phyloP scores from a whole-genome alignment of 2,329 filamentous ascomycete genomes.

The Colletotrichum cordylinicola region DNA sequence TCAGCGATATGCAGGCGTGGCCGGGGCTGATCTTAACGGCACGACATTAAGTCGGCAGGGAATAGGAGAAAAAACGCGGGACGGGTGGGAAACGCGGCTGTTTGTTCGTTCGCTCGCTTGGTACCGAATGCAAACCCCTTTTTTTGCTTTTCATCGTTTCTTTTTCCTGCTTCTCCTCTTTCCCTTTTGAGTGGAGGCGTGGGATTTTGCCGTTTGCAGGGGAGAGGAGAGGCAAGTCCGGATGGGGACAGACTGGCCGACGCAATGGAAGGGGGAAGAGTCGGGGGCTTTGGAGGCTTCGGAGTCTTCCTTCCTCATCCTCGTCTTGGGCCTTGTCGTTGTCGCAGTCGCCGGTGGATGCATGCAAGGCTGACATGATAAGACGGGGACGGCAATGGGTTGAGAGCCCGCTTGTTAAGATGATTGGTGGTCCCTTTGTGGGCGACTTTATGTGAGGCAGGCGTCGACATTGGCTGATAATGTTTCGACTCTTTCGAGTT shows the following conservation, averaged over 20 bases:
- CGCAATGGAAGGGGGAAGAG: background rate
- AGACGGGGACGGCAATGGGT: background rate
- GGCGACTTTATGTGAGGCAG: background rate
- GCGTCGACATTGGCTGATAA: background rate
- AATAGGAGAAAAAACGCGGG: background rate
- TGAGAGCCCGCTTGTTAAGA: background rate
- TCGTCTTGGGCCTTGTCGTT: background rate
- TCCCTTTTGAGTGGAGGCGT: background rate
- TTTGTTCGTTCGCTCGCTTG: background rate
- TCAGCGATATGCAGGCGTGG: background rate
- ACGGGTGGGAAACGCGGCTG: background rate
- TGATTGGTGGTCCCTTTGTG: constrained; percentile 1
- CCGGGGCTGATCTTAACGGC: constrained; percentile 2
- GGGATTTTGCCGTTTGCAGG: constrained; percentile 8
- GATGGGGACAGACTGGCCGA: constrained; percentile 8
- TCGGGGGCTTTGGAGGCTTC: background rate
- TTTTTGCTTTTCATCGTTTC: background rate
- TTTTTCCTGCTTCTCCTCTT: background rate
- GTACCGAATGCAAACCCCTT: constrained; percentile 12
- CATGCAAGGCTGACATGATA: constrained; percentile 6
- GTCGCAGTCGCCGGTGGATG: background rate
- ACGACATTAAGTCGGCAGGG: constrained; percentile 7
- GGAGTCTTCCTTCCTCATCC: background rate
- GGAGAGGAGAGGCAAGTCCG: background rate
- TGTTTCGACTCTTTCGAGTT: background rate